Base-by-base conservation (phyloP, 2,329 filamentous ascomycete species). In the Chrysosporium queenslandicum region DNA sequence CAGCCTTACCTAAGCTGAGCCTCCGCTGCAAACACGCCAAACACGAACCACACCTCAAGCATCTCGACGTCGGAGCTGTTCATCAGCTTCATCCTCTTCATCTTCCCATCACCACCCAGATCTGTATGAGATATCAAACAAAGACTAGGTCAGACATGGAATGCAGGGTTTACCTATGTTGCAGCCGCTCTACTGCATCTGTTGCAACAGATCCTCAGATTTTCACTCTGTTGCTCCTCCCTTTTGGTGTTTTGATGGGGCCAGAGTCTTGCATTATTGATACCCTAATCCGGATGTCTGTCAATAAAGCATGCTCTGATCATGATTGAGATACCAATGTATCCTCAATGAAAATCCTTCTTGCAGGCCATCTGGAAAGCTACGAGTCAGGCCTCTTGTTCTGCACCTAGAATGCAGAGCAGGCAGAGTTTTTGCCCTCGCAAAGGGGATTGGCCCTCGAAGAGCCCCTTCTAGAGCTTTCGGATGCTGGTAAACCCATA, bases 191-290 rank as follows among this genome's bases (percentile, higher is more conserved):
- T n/a, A n/a, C n/a, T n/a, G n/a, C n/a, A n/a, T n/a, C n/a, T n/a
- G n/a, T n/a, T 29, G 27, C 27, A 4, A 29, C 4, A 29, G 27
- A 4, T 29, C 5, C 27, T 29, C 27, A 9, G 27, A 40, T 40
- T 9, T 21, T 27, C 47, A 50, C 32, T 23, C 41, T 12, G 43
- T 27, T 11, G 23, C 20, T 25, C 18, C 9, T 27, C n/a, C 45
- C 39, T 45, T 55, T n/a, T 4, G 14, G 32, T 34, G 32, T 34
- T 34, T n/a, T n/a, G n/a, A n/a, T n/a, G n/a, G 48, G 53, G 21
- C 30, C 30, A 30, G 41, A n/a, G 23, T 51, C 43, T 49, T 47
- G 45, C 45, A 40, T 42, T 50, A 58, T 58, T 58, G 54, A 56
- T 14, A 47, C 34, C 54, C 56, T 20, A 53, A 56, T 54, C 30